Conservation (phyloP, 2,329 filamentous ascomycete genomes). For the Celoporthe dispersa region DNA sequence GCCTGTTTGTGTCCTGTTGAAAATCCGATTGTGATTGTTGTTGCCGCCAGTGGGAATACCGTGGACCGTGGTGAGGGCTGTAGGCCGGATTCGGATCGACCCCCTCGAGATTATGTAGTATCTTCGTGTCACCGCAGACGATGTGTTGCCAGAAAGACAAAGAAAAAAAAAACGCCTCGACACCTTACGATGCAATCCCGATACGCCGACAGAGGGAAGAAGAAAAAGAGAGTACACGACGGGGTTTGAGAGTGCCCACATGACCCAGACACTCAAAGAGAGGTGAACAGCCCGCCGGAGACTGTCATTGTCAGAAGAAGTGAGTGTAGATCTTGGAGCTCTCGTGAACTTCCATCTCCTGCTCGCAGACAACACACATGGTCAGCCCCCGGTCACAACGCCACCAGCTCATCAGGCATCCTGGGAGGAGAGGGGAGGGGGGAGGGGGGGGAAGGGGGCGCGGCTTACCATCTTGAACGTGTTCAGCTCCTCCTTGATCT, state of each 20-base stretch:
- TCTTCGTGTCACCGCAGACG: constrained; percentile 21
- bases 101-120: constrained; percentile 27
- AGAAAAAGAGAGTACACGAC: constrained; percentile 58
- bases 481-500: constrained; percentile 99
- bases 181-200: constrained; percentile 36
- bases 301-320: constrained; percentile 80
- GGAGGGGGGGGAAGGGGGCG: too few relatives aligned
- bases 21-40: constrained; percentile 14
- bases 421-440: too few relatives aligned
- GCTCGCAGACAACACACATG: constrained; percentile 41
- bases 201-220: constrained; percentile 46
- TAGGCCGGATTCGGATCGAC: constrained; percentile 1
- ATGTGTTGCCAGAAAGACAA: constrained; percentile 17
- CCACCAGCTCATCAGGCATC: not conserved
- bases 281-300: constrained; percentile 28
- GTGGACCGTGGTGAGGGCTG: not conserved
- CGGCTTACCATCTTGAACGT: constrained; percentile 94
- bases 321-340: constrained; percentile 99
- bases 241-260: constrained; percentile 31
- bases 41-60: not conserved
- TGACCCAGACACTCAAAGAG: constrained; percentile 12
- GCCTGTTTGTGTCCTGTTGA: not conserved
- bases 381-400: constrained; percentile 35
- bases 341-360: constrained; percentile 99
- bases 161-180: constrained; percentile 35